A percentile compares a stretch with the other conserved stretches of the same genome.
These are phyloP conservation scores for Neopestalotiopsis rosae DNA, from an alignment of 2,329 filamentous ascomycete genomes.

Conservation along the genomic window DNA sequence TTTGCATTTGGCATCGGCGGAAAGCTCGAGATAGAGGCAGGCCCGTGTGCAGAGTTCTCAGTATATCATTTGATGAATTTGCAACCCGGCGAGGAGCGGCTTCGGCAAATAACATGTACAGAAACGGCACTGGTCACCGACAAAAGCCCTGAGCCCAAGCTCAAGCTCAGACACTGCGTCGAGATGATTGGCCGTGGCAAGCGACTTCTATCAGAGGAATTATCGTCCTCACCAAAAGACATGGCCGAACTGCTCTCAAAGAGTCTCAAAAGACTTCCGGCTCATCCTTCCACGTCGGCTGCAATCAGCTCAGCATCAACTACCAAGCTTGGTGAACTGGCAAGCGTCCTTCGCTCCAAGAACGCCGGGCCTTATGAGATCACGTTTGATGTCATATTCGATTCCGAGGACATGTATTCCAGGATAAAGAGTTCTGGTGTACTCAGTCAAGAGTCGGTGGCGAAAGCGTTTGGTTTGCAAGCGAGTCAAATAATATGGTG, in stretches of 20 bases:
- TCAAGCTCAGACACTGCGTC: not conserved
- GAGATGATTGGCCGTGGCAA: not conserved
- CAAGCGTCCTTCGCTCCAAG: slow-evolving; percentile 50
- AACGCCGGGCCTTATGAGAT: slow-evolving; percentile 48
- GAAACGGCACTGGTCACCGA: not conserved
- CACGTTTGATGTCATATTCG: slow-evolving; percentile 52
- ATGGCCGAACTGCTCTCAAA: not conserved
- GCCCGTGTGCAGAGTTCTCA: slow-evolving; percentile 48
- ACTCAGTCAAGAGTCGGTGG: slow-evolving; percentile 40
- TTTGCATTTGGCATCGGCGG: slow-evolving; percentile 50
- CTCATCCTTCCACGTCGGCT: not conserved
- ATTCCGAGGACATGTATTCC: slow-evolving; percentile 36
- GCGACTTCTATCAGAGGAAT: not conserved
- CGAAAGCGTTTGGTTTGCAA: slow-evolving; percentile 33
- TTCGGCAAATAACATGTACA: slow-evolving; percentile 6
- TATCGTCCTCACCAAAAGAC: too few relatives aligned
- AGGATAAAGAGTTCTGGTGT: slow-evolving; percentile 41
- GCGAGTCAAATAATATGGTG: slow-evolving; percentile 40
- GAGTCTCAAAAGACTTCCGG: not conserved
- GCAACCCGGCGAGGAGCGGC: slow-evolving; percentile 30
- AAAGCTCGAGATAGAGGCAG: slow-evolving; percentile 41
- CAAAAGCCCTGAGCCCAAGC: not conserved
- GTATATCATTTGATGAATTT: slow-evolving; percentile 56
- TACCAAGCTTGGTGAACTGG: slow-evolving; percentile 37
- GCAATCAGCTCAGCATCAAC: not conserved